A percentile compares a stretch with the other conserved stretches of the same genome.
Conservation (phyloP, 169 alveolate species). For the Eimeria acervulina region DNA sequence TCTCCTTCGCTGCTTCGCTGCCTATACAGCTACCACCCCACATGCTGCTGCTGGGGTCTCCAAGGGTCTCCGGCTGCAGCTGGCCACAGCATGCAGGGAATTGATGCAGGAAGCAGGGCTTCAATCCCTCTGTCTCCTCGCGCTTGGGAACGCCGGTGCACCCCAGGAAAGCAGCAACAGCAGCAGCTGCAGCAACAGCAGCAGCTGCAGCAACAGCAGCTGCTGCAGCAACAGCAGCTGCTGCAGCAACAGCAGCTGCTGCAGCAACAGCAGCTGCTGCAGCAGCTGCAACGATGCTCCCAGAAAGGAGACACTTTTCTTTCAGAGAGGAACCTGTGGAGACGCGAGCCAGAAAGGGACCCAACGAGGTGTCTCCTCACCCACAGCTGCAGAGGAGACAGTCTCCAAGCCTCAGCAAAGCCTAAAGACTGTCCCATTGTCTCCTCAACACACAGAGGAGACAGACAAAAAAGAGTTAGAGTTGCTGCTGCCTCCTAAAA, state of each 20-base stretch:
- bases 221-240: too few species aligned
- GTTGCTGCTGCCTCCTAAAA: conserved; percentile 43
- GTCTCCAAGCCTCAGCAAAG: not conserved
- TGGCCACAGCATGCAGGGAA: not conserved
- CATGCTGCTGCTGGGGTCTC: not conserved
- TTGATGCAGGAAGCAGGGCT: not conserved
- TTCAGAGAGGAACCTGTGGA: not conserved
- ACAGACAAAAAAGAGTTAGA: not conserved
- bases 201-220: too few species aligned
- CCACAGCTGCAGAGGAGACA: not conserved
- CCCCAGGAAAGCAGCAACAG: too few species aligned
- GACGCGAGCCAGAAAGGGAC: not conserved
- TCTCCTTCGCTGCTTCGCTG: conserved; percentile 35
- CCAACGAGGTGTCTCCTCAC: not conserved
- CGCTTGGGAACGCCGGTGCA: not conserved
- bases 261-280: too few species aligned
- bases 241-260: too few species aligned
- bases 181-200: too few species aligned
- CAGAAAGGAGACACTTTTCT: too few species aligned
- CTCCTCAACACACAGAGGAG: not conserved
- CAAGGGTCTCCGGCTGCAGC: not conserved
- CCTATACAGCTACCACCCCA: not conserved
- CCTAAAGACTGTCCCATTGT: too few species aligned
- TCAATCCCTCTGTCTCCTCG: conserved; percentile 1
- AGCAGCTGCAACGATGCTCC: too few species aligned